A percentile compares a stretch with the other conserved stretches of the same genome.
These are phyloP conservation scores for Hyparrhenia diplandra DNA, from an alignment of 176 grass and related monocot species.

Conservation along the genomic window DNA sequence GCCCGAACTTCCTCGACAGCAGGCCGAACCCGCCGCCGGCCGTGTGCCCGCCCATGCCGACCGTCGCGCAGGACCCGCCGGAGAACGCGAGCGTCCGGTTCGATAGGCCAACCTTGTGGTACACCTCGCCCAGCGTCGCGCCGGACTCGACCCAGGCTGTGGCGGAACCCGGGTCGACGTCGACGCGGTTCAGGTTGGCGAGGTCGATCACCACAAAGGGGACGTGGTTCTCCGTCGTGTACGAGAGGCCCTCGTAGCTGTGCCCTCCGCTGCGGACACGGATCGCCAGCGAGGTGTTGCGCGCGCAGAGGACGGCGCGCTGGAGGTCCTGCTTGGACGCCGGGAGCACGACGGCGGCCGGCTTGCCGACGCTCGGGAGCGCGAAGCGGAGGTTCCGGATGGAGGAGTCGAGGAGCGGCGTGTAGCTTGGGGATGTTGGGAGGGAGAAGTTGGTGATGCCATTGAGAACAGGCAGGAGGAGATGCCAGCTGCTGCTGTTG, in stretches of 20 bases:
- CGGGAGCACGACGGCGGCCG: constrained; percentile 42
- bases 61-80: constrained; percentile 47
- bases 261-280: constrained; percentile 67
- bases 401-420: constrained; percentile 45
- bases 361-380: constrained; percentile 24
- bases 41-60: constrained; percentile 39
- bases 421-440: constrained; percentile 29
- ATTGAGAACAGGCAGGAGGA: constrained; percentile 45
- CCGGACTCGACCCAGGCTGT: constrained; percentile 58
- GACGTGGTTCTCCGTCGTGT: constrained; percentile 31
- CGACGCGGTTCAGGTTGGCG: constrained; percentile 37
- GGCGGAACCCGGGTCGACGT: constrained; percentile 17
- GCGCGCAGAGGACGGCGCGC: constrained; percentile 28
- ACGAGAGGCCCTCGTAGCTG: constrained; percentile 76
- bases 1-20: constrained; percentile 45
- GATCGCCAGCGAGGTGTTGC: constrained; percentile 27
- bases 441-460: constrained; percentile 56
- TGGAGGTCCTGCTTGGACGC: constrained; percentile 21
- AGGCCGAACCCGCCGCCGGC: constrained; percentile 69
- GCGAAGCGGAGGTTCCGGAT: constrained; percentile 62
- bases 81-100: constrained; percentile 38
- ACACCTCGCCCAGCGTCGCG: constrained; percentile 64
- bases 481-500: background rate
- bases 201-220: constrained; percentile 65
- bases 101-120: constrained; percentile 29